These are phyloP conservation scores for Candida argentea DNA, from an alignment of 805 yeast genomes.

Conservation along the genomic window DNA sequence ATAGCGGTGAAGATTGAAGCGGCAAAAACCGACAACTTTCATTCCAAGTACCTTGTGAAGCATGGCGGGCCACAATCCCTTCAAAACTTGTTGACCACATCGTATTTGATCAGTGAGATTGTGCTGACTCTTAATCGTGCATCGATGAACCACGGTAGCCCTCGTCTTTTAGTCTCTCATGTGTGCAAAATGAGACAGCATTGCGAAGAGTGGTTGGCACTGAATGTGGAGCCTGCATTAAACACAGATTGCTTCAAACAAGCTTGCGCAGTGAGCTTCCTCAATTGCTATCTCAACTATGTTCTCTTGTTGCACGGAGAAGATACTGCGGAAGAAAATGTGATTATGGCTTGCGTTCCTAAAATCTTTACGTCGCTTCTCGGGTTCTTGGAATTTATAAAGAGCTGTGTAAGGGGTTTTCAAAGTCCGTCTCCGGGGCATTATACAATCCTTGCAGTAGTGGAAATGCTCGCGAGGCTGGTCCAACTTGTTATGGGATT, in stretches of 20 bases:
- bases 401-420: conserved; percentile 1
- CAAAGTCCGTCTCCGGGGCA: conserved; percentile 5
- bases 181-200: conserved; percentile 13
- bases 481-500: conserved; percentile 25
- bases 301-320: conserved; percentile 27
- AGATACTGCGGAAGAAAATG: conserved; percentile 11
- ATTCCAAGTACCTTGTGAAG: conserved; percentile 11
- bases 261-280: conserved; percentile 18
- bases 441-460: conserved; percentile 15
- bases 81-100: conserved; percentile 12
- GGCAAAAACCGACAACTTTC: conserved; percentile 12
- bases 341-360: conserved; percentile 8
- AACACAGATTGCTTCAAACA: not conserved
- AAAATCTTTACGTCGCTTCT: conserved; percentile 8
- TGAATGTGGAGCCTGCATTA: conserved; percentile 3
- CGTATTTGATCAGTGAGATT: conserved; percentile 20
- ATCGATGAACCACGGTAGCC: conserved; percentile 11
- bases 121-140: conserved; percentile 13
- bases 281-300: conserved; percentile 17
- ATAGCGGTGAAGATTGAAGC: conserved; percentile 14
- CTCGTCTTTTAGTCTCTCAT: conserved; percentile 12
- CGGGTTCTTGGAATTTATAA: conserved; percentile 5
- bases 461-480: conserved; percentile 20
- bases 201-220: conserved; percentile 8
- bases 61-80: conserved; percentile 10